A percentile compares a stretch with the other conserved stretches of the same genome.
phyloP scores from a whole-genome alignment of 805 yeast genomes.

The Schwanniomyces vanrijiae region DNA sequence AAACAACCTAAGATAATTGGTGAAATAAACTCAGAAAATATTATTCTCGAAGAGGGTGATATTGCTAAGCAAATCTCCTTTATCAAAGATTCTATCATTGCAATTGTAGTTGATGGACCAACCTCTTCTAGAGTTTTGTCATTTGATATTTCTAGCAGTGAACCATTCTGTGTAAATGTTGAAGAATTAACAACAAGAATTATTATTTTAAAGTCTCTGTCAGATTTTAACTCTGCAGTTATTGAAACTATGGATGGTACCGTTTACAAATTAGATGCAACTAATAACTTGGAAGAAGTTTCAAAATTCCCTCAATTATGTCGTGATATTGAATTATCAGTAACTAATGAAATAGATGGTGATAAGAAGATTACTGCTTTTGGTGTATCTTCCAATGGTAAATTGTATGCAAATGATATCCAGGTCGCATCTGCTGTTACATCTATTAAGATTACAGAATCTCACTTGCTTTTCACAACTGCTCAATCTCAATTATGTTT shows the following conservation, averaged over 20 bases:
- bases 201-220: conserved; percentile 54
- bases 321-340: conserved; percentile 50
- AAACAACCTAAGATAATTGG: conserved; percentile 44
- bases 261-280: conserved; percentile 42
- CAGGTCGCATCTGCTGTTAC: conserved; percentile 76
- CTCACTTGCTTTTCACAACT: conserved; percentile 78
- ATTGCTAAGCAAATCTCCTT: conserved; percentile 65
- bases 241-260: conserved; percentile 66
- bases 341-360: conserved; percentile 15
- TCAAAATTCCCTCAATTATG: conserved; percentile 70
- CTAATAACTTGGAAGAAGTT: conserved; percentile 30
- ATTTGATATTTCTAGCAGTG: conserved; percentile 42
- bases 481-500: conserved; percentile 84
- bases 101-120: conserved; percentile 58
- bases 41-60: conserved; percentile 40
- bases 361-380: conserved; percentile 41
- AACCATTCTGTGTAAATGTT: conserved; percentile 41
- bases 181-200: conserved; percentile 50
- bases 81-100: conserved; percentile 50
- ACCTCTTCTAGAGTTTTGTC: conserved; percentile 50
- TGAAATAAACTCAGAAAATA: conserved; percentile 29
- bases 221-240: conserved; percentile 52
- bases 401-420: conserved; percentile 60
- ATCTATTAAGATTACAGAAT: conserved; percentile 70
- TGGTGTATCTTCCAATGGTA: conserved; percentile 77